phyloP scores from a whole-genome alignment of 1,139 yeast genomes.

The Candida gigantensis region DNA sequence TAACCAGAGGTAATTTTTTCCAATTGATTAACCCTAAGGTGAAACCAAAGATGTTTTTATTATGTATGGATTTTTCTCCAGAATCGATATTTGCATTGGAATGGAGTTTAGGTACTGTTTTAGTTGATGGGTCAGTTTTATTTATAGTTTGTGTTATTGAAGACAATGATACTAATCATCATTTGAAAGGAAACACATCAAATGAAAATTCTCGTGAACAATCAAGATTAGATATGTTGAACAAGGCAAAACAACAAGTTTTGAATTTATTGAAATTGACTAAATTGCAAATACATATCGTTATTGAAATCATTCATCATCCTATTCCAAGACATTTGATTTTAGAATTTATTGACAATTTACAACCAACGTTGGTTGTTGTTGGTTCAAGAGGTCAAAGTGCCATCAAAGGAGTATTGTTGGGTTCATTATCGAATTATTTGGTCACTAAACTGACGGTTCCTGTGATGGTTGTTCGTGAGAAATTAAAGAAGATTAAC shows the following conservation, averaged over 20 bases:
- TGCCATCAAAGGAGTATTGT: slow-evolving; percentile 72
- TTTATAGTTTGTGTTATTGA: slow-evolving; percentile 79
- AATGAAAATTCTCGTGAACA: slow-evolving; percentile 49
- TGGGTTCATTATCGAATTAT: slow-evolving; percentile 76
- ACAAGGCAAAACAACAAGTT: slow-evolving; percentile 59
- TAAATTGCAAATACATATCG: slow-evolving; percentile 75
- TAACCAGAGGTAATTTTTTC: slow-evolving; percentile 70
- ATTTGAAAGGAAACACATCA: slow-evolving; percentile 41
- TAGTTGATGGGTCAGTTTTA: slow-evolving; percentile 81
- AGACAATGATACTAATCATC: slow-evolving; percentile 56
- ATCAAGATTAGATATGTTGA: slow-evolving; percentile 58
- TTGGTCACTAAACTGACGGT: slow-evolving; percentile 75
- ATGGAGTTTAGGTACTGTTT: slow-evolving; percentile 86
- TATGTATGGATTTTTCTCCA: slow-evolving; percentile 81
- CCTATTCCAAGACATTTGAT: slow-evolving; percentile 86
- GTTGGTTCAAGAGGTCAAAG: slow-evolving; percentile 80
- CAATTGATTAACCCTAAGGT: slow-evolving; percentile 51
- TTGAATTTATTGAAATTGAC: slow-evolving; percentile 65
- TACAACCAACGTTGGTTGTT: slow-evolving; percentile 80
- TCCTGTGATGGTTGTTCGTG: slow-evolving; percentile 90
- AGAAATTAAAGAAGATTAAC: slow-evolving; percentile 73
- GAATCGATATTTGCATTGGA: slow-evolving; percentile 86
- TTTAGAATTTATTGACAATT: slow-evolving; percentile 77
- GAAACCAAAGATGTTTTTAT: slow-evolving; percentile 67
- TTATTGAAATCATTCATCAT: slow-evolving; percentile 76